phyloP scores from a whole-genome alignment of 768 basidiomycete genomes.

The Leccinum incarnatum region DNA sequence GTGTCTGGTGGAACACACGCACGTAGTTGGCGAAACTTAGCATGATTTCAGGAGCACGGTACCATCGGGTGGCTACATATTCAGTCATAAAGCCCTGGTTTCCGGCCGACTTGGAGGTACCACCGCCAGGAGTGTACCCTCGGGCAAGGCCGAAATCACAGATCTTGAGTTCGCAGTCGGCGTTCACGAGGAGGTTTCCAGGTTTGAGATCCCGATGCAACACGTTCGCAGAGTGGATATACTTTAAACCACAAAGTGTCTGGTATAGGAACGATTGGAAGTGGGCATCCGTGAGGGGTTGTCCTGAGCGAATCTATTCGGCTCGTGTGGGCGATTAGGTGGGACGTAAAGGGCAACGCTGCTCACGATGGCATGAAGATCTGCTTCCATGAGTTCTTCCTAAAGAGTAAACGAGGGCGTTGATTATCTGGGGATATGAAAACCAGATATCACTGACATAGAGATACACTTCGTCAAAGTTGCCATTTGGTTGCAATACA shows the following conservation, averaged over 20 bases:
- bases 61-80: conserved; percentile 99
- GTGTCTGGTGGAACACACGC: conserved; percentile 28
- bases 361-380: conserved; percentile 94
- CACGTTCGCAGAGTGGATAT: conserved; percentile 98
- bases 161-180: conserved; percentile 97
- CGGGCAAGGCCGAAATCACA: conserved; percentile 98
- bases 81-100: conserved; percentile 99
- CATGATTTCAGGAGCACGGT: conserved; percentile 99
- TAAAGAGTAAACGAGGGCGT: conserved; percentile 33
- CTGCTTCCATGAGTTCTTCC: conserved; percentile 99
- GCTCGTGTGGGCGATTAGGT: conserved; percentile 2
- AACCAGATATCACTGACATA: conserved; percentile 52
- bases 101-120: conserved; percentile 66
- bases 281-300: conserved; percentile 86
- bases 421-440: background rate
- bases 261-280: conserved; percentile 98
- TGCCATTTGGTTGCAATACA: conserved; percentile 85
- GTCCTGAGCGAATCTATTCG: conserved; percentile 75
- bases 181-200: conserved; percentile 93
- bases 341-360: background rate
- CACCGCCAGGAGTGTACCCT: conserved; percentile 85
- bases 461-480: conserved; percentile 96
- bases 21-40: conserved; percentile 94
- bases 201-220: conserved; percentile 95
- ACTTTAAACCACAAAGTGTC: conserved; percentile 96